phyloP scores from a whole-genome alignment of 441 rosid species.

The Brassica hybrid region DNA sequence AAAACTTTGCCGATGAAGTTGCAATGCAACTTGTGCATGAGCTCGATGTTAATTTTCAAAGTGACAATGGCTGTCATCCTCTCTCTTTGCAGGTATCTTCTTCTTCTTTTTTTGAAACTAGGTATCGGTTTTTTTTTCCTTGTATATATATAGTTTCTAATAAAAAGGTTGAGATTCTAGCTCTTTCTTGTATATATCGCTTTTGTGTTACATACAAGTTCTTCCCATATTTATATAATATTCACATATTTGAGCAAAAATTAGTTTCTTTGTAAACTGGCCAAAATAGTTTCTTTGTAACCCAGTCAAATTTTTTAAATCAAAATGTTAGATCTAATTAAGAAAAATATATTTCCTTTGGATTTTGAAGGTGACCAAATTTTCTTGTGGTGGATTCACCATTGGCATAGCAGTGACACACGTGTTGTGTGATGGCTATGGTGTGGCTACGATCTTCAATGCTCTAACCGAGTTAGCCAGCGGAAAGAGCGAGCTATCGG shows the following conservation, averaged over 20 bases:
- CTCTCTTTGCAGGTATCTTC: neutral
- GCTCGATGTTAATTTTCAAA: neutral
- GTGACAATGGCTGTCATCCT: conserved; percentile 2
- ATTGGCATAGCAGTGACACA: conserved; percentile 55
- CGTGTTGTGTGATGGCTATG: conserved; percentile 55
- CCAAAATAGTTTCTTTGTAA: neutral
- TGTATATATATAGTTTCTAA: neutral
- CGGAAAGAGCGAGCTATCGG: conserved; percentile 48
- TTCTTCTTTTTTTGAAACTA: neutral
- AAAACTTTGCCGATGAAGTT: conserved; percentile 1
- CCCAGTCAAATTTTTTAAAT: neutral
- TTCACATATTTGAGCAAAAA: neutral
- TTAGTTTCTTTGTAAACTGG: neutral
- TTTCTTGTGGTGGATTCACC: conserved; percentile 58
- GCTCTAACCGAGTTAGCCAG: conserved; percentile 55
- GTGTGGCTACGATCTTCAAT: conserved; percentile 50
- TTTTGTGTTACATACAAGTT: neutral
- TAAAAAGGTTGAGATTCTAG: neutral
- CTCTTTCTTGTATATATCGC: neutral
- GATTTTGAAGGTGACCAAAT: conserved; percentile 6
- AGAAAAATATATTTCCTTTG: conserved; percentile 1
- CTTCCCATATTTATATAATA: neutral
- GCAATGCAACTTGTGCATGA: conserved; percentile 4
- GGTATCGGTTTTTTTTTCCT: neutral
- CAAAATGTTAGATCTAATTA: conserved; percentile 1